Evolutionary conservation across 306 rosid species (phyloP), one percentile per base, ranked within the genome.

Genomic region (Neltuma alba): DNA sequence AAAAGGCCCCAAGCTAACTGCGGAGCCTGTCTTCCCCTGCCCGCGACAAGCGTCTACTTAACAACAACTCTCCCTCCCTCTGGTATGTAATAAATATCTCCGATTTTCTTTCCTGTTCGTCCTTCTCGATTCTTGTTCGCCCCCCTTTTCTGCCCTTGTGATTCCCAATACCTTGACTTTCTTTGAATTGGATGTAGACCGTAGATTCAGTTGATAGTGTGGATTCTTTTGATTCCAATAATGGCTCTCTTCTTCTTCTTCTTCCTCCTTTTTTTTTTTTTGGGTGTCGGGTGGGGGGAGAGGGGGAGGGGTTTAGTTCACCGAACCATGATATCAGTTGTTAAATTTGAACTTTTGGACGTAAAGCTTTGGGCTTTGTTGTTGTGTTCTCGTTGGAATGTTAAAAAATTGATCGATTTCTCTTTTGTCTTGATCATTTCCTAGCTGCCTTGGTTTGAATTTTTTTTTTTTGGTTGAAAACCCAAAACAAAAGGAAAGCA

Each of bases 31-130:
- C 70, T 60, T 20, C 18, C 74, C n/a, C 23, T 37, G 30, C 38
- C 16, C 57, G 11, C 57, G 54, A 66, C 70, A 60, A 78, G 77
- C 80, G 42, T 65, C 79, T 72, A 15, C 78, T 66, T 79, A 57
- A 37, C 58, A 52, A 16, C 57, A 7, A 18, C 14, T 73, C 31
- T 47, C 58, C 28, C 2, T 9, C 61, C 61, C 61, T 54, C 28
- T 38, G 48, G 72, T 66, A 66, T 37, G 50, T 66, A 10, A 21
- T 66, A 66, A 38, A 4, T 38, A 12, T 38, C 27, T 38, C 28
- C 72, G 34, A 31, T 5, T 62, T 31, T 62, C 41, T 62, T 28
- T 62, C 41, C 33, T 40, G 10, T 40, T 60, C 38, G 4, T 37
- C 13, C 4, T 38, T 38, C 6, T 30, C 36, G 14, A 40, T 41